Conservation (phyloP, 768 basidiomycete species). For the Cyclocybe aegerita region DNA sequence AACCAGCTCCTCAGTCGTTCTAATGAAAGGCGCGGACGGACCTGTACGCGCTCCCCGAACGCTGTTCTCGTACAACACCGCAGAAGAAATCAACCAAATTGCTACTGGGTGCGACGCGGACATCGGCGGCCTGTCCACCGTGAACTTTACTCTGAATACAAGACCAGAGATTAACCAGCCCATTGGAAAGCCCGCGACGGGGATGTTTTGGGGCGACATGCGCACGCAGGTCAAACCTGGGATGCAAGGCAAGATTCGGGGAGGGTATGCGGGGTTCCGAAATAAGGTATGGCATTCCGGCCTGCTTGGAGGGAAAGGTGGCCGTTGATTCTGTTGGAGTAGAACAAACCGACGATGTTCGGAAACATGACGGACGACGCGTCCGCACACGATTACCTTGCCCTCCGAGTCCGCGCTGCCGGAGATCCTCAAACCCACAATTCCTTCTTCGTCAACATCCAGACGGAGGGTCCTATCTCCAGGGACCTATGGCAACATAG, state of each 20-base stretch:
- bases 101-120: slow-evolving; percentile 86
- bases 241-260: slow-evolving; percentile 67
- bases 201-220: slow-evolving; percentile 82
- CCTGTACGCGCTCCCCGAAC: slow-evolving; percentile 61
- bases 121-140: slow-evolving; percentile 81
- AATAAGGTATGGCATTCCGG: slow-evolving; percentile 56
- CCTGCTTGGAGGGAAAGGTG: too few relatives aligned
- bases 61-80: slow-evolving; percentile 64
- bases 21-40: slow-evolving; percentile 75
- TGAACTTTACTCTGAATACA: slow-evolving; percentile 70
- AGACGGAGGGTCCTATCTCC: slow-evolving; percentile 79
- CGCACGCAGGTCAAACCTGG: slow-evolving; percentile 63
- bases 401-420: slow-evolving; percentile 72
- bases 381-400: slow-evolving; percentile 76
- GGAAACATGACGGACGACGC: slow-evolving; percentile 86
- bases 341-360: slow-evolving; percentile 82
- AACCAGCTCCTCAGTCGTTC: slow-evolving; percentile 47
- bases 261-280: slow-evolving; percentile 90
- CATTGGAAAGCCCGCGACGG: slow-evolving; percentile 53
- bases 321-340: neutral
- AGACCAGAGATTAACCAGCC: slow-evolving; percentile 42
- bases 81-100: slow-evolving; percentile 56
- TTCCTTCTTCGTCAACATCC: slow-evolving; percentile 93
- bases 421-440: slow-evolving; percentile 76
- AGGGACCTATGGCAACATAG: slow-evolving; percentile 96